Evolutionary conservation across 2,329 filamentous ascomycete species (phyloP).

Genomic region (Cordyceps cicadae): DNA sequence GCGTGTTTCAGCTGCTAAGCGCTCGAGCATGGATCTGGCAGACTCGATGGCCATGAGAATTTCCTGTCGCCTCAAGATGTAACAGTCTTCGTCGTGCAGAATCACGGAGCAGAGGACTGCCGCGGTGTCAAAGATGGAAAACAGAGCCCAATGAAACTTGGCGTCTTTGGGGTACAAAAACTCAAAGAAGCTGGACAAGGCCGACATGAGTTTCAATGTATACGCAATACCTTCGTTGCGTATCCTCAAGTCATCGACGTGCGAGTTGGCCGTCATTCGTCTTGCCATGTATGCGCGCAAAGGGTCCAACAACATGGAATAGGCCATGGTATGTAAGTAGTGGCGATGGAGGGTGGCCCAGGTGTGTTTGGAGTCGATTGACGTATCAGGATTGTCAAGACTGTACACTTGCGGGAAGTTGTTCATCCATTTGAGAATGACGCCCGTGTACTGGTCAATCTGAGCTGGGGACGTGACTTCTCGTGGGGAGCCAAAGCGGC

Average conservation of each 20-base stretch:
- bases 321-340: conserved; percentile 35
- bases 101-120: conserved; percentile 43
- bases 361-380: conserved; percentile 30
- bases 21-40: conserved; percentile 27
- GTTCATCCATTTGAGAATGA: conserved; percentile 34
- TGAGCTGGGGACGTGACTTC: conserved; percentile 22
- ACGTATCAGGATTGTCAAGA: conserved; percentile 31
- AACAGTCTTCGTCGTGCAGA: conserved; percentile 37
- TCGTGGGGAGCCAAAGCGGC: conserved; percentile 23
- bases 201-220: conserved; percentile 33
- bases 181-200: conserved; percentile 22
- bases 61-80: conserved; percentile 32
- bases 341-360: conserved; percentile 39
- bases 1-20: conserved; percentile 22
- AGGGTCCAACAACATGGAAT: conserved; percentile 37
- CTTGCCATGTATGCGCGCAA: conserved; percentile 38
- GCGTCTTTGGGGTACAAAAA: conserved; percentile 24
- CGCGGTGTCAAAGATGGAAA: conserved; percentile 43
- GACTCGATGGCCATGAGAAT: conserved; percentile 31
- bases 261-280: conserved; percentile 20
- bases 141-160: conserved; percentile 41
- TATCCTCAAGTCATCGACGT: conserved; percentile 27
- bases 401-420: conserved; percentile 34
- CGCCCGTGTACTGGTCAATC: conserved; percentile 23
- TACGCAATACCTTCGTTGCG: conserved; percentile 35